Conservation (phyloP, 257 asterid genomes). For the Penstemon newberryi region DNA sequence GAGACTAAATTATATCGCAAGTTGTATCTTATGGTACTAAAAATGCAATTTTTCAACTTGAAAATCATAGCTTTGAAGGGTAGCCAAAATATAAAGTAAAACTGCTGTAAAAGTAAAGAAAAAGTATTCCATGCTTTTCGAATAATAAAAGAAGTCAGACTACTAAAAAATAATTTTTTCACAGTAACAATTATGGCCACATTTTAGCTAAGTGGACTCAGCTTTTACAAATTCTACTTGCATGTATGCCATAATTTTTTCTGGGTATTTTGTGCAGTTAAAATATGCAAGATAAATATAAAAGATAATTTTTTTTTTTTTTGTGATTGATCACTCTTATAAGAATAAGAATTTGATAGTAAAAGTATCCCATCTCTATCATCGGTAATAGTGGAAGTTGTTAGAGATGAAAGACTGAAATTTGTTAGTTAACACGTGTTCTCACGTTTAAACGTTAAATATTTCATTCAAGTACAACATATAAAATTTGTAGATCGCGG, state of each 20-base stretch:
- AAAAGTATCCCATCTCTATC: too few species aligned
- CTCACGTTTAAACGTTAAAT: too few species aligned
- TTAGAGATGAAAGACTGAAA: too few species aligned
- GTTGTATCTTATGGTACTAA: too few species aligned
- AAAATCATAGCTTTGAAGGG: conserved; percentile 8
- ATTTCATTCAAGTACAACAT: too few species aligned
- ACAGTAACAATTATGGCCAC: background rate
- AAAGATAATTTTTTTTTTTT: too few species aligned
- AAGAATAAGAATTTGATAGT: background rate
- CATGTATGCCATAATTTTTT: conserved; percentile 1
- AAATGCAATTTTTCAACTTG: background rate
- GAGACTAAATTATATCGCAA: too few species aligned
- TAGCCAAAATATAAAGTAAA: conserved; percentile 10
- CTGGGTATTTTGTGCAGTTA: background rate
- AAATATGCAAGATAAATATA: background rate
- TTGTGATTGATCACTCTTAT: background rate
- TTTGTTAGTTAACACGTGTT: background rate
- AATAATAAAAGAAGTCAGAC: conserved; percentile 28
- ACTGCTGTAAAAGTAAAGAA: conserved; percentile 18
- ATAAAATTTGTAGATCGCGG: too few species aligned
- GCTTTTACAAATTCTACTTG: conserved; percentile 22
- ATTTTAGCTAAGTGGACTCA: conserved; percentile 25
- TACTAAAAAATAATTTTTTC: conserved; percentile 24
- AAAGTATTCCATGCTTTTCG: conserved; percentile 26
- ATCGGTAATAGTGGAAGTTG: too few species aligned